Evolutionary conservation across 1,284 basidiomycete genomes (phyloP).

Genomic region (Ceratobasidium sp.): DNA sequence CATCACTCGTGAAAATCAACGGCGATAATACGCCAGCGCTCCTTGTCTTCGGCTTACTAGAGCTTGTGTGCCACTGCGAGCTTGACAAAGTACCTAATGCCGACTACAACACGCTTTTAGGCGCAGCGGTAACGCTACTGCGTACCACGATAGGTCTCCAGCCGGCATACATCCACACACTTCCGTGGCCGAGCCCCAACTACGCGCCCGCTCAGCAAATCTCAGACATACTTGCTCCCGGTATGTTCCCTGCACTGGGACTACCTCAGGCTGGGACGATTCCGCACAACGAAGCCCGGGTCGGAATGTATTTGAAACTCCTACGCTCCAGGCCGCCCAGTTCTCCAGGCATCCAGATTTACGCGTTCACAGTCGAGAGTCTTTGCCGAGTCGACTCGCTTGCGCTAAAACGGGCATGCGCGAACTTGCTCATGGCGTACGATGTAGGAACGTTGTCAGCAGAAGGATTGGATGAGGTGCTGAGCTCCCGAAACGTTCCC

Average conservation of each 20-base stretch:
- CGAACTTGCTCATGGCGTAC: too few species aligned
- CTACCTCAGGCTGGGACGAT: not conserved
- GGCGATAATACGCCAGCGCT: not conserved
- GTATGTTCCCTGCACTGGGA: not conserved
- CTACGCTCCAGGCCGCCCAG: not conserved
- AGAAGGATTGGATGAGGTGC: too few species aligned
- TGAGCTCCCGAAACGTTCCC: too few species aligned
- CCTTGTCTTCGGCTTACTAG: not conserved
- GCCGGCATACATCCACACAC: not conserved
- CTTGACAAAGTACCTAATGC: not conserved
- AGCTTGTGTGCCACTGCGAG: not conserved
- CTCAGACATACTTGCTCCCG: not conserved
- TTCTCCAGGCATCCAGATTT: not conserved
- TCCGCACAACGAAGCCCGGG: not conserved
- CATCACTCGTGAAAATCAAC: not conserved
- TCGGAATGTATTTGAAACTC: not conserved
- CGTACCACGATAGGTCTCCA: not conserved
- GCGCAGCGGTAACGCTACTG: not conserved
- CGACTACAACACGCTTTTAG: not conserved
- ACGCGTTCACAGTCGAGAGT: conserved; percentile 5
- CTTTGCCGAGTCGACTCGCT: not conserved
- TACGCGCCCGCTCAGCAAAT: too few species aligned
- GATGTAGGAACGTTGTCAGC: too few species aligned
- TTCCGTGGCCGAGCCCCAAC: too few species aligned
- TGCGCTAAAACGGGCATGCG: too few species aligned